A percentile compares a stretch with the other conserved stretches of the same genome.
Evolutionary conservation across 225 moss, liverwort and hornwort species (phyloP).

Genomic region (Bryoerythrophyllum caledonicum): DNA sequence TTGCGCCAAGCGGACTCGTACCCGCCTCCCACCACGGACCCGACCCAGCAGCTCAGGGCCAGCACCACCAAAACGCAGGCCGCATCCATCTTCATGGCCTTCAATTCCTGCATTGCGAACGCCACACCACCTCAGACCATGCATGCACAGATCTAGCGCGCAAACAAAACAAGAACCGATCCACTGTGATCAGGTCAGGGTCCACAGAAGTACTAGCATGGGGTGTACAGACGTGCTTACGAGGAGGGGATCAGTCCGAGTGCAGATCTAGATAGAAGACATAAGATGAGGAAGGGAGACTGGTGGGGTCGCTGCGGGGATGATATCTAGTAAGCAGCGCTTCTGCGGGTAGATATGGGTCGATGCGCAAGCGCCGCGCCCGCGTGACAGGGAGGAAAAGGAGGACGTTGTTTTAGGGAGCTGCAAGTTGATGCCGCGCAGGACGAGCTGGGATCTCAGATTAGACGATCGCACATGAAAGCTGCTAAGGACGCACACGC

Average conservation of each 20-base stretch:
- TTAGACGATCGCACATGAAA: background rate
- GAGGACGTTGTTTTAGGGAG: background rate
- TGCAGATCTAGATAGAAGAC: background rate
- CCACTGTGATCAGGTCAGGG: background rate
- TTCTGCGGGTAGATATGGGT: background rate
- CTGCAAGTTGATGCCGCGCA: background rate
- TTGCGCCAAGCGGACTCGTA: background rate
- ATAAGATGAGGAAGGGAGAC: background rate
- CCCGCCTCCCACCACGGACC: background rate
- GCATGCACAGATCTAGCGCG: background rate
- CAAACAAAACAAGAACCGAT: background rate
- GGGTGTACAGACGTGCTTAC: background rate
- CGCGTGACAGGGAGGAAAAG: background rate
- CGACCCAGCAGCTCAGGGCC: background rate
- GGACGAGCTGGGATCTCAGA: background rate
- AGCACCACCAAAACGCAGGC: background rate
- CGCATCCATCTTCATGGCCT: background rate
- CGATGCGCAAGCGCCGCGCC: background rate
- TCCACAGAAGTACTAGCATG: background rate
- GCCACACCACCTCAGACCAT: background rate
- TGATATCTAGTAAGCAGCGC: background rate
- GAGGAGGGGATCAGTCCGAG: background rate
- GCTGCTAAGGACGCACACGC: background rate
- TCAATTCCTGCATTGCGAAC: background rate
- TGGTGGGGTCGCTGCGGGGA: background rate